Evolutionary conservation across 2,329 filamentous ascomycete genomes (phyloP).

Genomic region (Ophiognomonia clavigignenti-juglandacearum): DNA sequence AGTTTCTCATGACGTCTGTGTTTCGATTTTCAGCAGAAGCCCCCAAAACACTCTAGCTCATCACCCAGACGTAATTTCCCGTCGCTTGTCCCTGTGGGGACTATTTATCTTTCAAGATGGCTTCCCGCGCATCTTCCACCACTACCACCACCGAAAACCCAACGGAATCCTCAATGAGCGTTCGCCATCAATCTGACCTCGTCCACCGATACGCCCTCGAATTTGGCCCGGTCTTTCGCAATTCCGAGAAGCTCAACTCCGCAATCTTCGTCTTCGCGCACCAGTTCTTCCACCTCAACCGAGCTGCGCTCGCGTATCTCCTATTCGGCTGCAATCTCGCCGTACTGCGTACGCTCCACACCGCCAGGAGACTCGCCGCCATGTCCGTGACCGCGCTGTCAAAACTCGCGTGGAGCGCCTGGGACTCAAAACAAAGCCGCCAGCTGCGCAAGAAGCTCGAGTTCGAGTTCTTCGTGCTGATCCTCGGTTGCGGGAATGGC

Average conservation of each 20-base stretch:
- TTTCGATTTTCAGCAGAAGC: too few species aligned
- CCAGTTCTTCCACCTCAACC: slow-evolving; percentile 7
- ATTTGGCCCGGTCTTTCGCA: slow-evolving; percentile 1
- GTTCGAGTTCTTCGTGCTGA: slow-evolving; percentile 46
- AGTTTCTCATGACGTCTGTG: too few species aligned
- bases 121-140: slow-evolving; percentile 4
- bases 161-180: slow-evolving; percentile 6
- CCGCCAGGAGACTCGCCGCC: slow-evolving; percentile 20
- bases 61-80: too few species aligned
- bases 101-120: too few species aligned
- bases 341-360: slow-evolving; percentile 23
- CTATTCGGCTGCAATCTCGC: slow-evolving; percentile 25
- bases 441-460: slow-evolving; percentile 42
- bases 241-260: background rate
- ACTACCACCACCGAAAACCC: slow-evolving; percentile 4
- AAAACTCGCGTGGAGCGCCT: slow-evolving; percentile 25
- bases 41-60: too few species aligned
- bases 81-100: too few species aligned
- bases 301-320: slow-evolving; percentile 14
- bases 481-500: slow-evolving; percentile 45
- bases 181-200: slow-evolving; percentile 4
- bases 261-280: slow-evolving; percentile 2
- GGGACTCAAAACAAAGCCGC: slow-evolving; percentile 32
- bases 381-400: slow-evolving; percentile 3
- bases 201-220: slow-evolving; percentile 10